Conservation (phyloP, 305 asterid genomes). For the Rubia peregrina region DNA sequence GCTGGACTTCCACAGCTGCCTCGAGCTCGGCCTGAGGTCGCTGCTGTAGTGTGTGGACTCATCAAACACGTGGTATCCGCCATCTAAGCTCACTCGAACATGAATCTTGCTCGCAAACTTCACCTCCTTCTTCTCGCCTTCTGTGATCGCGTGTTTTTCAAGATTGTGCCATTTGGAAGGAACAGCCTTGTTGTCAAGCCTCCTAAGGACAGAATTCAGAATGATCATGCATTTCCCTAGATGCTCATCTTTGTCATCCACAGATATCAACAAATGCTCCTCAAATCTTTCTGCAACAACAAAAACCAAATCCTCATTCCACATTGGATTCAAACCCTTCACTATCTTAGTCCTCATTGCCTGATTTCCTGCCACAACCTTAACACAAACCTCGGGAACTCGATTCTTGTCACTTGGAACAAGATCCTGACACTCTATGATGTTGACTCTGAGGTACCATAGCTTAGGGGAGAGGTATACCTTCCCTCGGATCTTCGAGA, state of each 20-base stretch:
- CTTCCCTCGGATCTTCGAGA: slow-evolving; percentile 64
- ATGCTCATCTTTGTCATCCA: slow-evolving; percentile 53
- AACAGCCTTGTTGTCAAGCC: slow-evolving; percentile 62
- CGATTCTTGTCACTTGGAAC: slow-evolving; percentile 44
- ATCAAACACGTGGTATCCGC: slow-evolving; percentile 80
- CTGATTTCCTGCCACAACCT: slow-evolving; percentile 50
- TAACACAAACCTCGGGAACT: slow-evolving; percentile 47
- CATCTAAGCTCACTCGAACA: slow-evolving; percentile 59
- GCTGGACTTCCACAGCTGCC: slow-evolving; percentile 59
- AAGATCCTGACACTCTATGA: slow-evolving; percentile 70
- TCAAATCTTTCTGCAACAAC: slow-evolving; percentile 79
- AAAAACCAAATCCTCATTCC: slow-evolving; percentile 75
- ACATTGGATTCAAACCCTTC: slow-evolving; percentile 48
- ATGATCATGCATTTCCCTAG: slow-evolving; percentile 42
- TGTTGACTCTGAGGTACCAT: slow-evolving; percentile 74
- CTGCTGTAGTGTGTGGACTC: slow-evolving; percentile 66
- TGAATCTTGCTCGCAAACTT: slow-evolving; percentile 83
- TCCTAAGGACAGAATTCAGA: slow-evolving; percentile 31
- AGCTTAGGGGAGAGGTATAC: slow-evolving; percentile 69
- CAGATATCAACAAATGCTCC: slow-evolving; percentile 50
- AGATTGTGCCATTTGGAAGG: slow-evolving; percentile 66
- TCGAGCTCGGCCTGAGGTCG: slow-evolving; percentile 64
- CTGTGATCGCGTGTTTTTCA: slow-evolving; percentile 40
- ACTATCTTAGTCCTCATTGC: slow-evolving; percentile 34
- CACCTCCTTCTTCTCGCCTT: slow-evolving; percentile 43